Percentiles rank a stretch among this genome's conserved stretches.
phyloP scores from a whole-genome alignment of 352 stramenopile species.

The Phytophthora meadii region DNA sequence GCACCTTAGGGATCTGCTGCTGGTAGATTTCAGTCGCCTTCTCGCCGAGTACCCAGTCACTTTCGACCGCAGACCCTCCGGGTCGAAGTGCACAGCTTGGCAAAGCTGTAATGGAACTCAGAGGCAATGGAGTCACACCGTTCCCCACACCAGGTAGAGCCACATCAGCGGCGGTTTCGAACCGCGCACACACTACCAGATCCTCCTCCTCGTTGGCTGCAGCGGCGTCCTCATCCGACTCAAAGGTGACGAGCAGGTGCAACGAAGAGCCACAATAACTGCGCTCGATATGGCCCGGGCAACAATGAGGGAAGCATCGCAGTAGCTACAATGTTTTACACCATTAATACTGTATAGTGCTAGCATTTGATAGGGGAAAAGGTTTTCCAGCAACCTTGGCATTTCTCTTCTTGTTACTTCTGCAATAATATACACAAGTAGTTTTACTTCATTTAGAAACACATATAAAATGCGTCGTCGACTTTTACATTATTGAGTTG shows the following conservation, averaged over 20 bases:
- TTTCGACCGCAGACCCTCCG: not conserved
- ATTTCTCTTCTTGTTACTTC: slow-evolving; percentile 28
- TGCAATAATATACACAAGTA: not conserved
- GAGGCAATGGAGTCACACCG: slow-evolving; percentile 3
- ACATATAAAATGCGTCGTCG: not conserved
- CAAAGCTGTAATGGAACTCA: slow-evolving; percentile 9
- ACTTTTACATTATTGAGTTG: not conserved
- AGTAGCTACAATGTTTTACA: slow-evolving; percentile 14
- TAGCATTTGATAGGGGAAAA: not conserved
- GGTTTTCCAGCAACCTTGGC: slow-evolving; percentile 15
- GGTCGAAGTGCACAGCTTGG: not conserved
- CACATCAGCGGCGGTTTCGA: slow-evolving; percentile 18
- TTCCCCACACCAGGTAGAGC: not conserved
- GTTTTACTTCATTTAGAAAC: not conserved
- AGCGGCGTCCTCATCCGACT: not conserved
- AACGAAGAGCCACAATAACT: slow-evolving; percentile 48
- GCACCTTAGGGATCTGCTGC: slow-evolving; percentile 28
- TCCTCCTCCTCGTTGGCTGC: slow-evolving; percentile 11
- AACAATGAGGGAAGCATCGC: slow-evolving; percentile 52
- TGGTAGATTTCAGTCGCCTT: slow-evolving; percentile 34
- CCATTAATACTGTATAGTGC: not conserved
- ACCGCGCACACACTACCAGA: slow-evolving; percentile 40
- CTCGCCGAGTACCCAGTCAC: slow-evolving; percentile 36
- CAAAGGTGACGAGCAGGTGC: slow-evolving; percentile 28
- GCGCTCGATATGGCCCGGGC: slow-evolving; percentile 33